Base-by-base conservation (phyloP, 2,329 filamentous ascomycete species). In the Neoscytalidium dimidiatum region DNA sequence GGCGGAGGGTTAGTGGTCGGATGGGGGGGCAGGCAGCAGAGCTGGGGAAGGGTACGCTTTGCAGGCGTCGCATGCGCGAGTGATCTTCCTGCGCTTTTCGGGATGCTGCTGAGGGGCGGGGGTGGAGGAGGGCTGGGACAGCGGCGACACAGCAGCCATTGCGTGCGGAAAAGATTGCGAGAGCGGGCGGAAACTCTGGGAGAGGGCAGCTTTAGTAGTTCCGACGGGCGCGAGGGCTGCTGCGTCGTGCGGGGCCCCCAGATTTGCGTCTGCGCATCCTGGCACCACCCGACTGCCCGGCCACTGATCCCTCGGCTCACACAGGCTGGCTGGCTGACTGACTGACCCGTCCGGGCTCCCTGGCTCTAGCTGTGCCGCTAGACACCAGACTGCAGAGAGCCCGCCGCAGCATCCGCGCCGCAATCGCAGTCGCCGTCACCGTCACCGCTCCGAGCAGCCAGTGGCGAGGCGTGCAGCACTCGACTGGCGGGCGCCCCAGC, bases 71-170 rank as follows among this genome's bases (percentile, higher is more conserved):
- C 62, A 64, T 31, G 62, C 62, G 41, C 62, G 51, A 28, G 62
- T 64, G 31, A 58, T 64, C 51, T 64, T 64, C 62, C 62, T 64
- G 62, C 62, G 62, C 31, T 64, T 64, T 29, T 56, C 61, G 46
- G 61, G 49, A 17, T 51, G 60, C 48, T 48, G 58, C 21, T 51
- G 44, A 13, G 38, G 9, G 11, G 61, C n/a, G 28, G 61, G 26
- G 17, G 61, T 43, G n/a, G 44, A 26, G 17, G 58, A 51, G n/a
- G 21, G 14, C 21, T 26, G 23, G n/a, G 61, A 63, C 33, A 52
- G 48, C 61, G 61, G 38, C 60, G 60, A 62, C 28, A 63, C 61
- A 38, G 48, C 61, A 44, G 61, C 61, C 49, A 56, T 49, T 26
- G 48, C 23, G 48, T 17, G 33, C 33, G 61, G 48, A 63, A 53